phyloP scores from a whole-genome alignment of 441 rosid genomes.

The Syzygium syzygioides region DNA sequence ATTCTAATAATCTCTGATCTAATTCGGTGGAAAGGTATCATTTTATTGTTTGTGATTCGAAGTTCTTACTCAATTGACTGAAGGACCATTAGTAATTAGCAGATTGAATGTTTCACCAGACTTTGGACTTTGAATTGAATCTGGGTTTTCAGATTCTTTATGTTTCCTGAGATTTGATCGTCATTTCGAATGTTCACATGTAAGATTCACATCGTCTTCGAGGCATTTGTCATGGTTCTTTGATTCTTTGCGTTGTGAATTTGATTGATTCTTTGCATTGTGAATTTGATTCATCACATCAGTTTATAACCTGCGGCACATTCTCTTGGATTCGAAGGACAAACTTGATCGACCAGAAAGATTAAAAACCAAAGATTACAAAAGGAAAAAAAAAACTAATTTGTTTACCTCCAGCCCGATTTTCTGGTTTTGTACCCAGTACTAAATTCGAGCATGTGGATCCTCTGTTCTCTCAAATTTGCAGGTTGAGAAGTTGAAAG shows the following conservation, averaged over 20 bases:
- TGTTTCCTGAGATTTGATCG: neutral
- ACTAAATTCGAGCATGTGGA: neutral
- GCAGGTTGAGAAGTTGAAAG: slow-evolving; percentile 89
- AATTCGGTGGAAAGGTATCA: neutral
- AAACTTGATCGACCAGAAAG: neutral
- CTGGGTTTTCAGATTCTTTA: neutral
- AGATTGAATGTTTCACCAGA: neutral
- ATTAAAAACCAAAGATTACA: neutral
- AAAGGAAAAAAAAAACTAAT: neutral
- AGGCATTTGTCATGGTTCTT: neutral
- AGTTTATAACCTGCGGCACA: neutral
- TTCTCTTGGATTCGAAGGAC: neutral
- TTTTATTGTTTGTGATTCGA: neutral
- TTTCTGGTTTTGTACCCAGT: neutral
- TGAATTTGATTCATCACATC: neutral
- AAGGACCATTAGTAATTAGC: neutral
- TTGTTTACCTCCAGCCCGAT: neutral
- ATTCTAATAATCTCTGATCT: neutral
- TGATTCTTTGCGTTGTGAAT: neutral
- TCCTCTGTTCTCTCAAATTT: slow-evolving; percentile 1
- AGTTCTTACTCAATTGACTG: neutral
- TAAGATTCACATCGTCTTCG: neutral
- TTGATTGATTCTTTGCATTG: neutral
- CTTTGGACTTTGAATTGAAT: neutral
- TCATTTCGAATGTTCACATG: neutral